Conservation (phyloP, 2,329 filamentous ascomycete species). For the Talaromyces sp. region DNA sequence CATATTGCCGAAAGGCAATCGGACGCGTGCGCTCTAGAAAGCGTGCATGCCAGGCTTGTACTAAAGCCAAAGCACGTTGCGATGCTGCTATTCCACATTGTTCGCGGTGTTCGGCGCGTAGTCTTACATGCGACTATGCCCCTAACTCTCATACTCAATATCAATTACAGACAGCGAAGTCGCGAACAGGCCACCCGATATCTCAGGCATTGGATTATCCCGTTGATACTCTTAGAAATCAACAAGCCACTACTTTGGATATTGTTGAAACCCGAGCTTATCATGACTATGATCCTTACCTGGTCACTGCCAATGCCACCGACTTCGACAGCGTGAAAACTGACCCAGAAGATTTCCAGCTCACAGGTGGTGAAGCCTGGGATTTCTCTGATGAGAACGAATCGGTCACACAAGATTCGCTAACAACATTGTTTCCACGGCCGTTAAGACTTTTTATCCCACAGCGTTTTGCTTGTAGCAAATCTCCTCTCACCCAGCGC, state of each 20-base stretch:
- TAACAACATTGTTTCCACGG: neutral
- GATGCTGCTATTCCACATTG: constrained; percentile 9
- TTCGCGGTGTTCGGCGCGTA: constrained; percentile 2
- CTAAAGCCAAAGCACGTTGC: constrained; percentile 15
- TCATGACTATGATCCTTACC: neutral
- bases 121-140: constrained; percentile 1
- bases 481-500: neutral
- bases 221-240: too few relatives aligned
- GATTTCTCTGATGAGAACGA: neutral
- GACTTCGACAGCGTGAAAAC: neutral
- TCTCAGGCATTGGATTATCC: neutral
- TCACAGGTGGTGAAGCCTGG: neutral
- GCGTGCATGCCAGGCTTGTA: constrained; percentile 13
- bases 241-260: neutral
- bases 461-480: neutral
- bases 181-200: neutral
- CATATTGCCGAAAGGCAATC: constrained; percentile 12
- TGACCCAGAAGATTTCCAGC: neutral
- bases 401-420: neutral
- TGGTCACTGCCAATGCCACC: neutral
- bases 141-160: neutral
- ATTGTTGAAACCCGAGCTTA: neutral
- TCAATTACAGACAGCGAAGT: neutral
- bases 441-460: neutral
- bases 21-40: constrained; percentile 11